Percentiles rank a stretch among this genome's conserved stretches.
phyloP scores from a whole-genome alignment of 768 basidiomycete genomes.

The Mycena metata region DNA sequence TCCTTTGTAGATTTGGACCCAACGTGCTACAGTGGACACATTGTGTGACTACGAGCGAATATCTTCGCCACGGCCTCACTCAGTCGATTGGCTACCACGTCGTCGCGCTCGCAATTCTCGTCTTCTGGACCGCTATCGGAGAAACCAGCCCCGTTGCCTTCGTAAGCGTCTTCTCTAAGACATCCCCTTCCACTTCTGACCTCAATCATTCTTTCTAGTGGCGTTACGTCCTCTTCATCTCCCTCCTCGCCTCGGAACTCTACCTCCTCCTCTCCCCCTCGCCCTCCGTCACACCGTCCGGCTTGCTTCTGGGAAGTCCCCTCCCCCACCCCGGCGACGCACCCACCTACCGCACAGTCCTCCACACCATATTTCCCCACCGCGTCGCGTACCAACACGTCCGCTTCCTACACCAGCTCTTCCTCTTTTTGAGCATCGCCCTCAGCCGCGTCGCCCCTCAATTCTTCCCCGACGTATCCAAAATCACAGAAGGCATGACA shows the following conservation, averaged over 20 bases:
- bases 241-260: slow-evolving; percentile 73
- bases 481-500: slow-evolving; percentile 56
- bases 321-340: slow-evolving; percentile 35
- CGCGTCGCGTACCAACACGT: slow-evolving; percentile 84
- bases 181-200: slow-evolving; percentile 18
- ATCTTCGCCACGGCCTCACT: slow-evolving; percentile 73
- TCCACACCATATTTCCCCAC: slow-evolving; percentile 66
- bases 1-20: slow-evolving; percentile 77
- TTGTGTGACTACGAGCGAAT: slow-evolving; percentile 79
- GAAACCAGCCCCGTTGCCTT: slow-evolving; percentile 72
- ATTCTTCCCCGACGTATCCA: slow-evolving; percentile 63
- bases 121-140: slow-evolving; percentile 75
- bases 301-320: slow-evolving; percentile 38
- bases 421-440: slow-evolving; percentile 80
- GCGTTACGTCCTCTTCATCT: slow-evolving; percentile 82
- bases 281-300: slow-evolving; percentile 46
- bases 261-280: slow-evolving; percentile 74
- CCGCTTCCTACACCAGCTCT: slow-evolving; percentile 81
- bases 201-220: slow-evolving; percentile 64
- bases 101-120: slow-evolving; percentile 66
- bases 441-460: slow-evolving; percentile 79
- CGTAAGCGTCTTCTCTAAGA: slow-evolving; percentile 57
- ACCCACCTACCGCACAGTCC: slow-evolving; percentile 46
- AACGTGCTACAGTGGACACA: slow-evolving; percentile 76
- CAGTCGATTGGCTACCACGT: slow-evolving; percentile 77